Evolutionary conservation across 2,329 filamentous ascomycete species (phyloP), one percentile per base, ranked within the genome.

Genomic region (Lojkania enalia): DNA sequence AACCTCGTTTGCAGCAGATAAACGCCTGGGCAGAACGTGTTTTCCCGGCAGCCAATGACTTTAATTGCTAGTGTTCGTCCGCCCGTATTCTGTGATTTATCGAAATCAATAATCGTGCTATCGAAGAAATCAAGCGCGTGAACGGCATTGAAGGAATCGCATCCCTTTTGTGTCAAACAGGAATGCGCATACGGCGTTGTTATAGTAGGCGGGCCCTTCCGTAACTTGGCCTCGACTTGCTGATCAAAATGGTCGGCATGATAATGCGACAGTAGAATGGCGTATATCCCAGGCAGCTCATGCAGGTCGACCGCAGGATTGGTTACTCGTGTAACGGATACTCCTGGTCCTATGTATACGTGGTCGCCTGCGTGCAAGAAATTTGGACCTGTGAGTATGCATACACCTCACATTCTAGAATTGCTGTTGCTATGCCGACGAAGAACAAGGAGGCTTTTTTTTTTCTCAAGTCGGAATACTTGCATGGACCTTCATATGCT

Each of bases 311-410:
- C 72, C 0, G 80, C 80, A 16, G 83, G 83, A 50, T 86, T 78
- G 0, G 78, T 85, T 18, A 67, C 63, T 2, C 83, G 72, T 18
- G 72, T 73, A 1, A 73, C 77, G 2, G 74, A 78, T 2, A 86
- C 81, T 1, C 82, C 82, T 0, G 83, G 83, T 0, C 83, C 84
- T 1, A 86, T 75, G 60, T 86, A 83, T 6, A 86, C 82, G 54
- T 86, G 80, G 55, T 85, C 82, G 21, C 83, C 82, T 1, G 77
- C 77, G 55, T 85, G 83, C 0, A 87, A 74, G 65, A 87, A 86
- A 64, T 85, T 85, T 6, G 82, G 80, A 35, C 18, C 23, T 27
- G 23, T 27, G 23, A 27, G 23, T 7, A 27, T 27, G n/a, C n/a
- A n/a, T n/a, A n/a, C n/a, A n/a, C 23, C n/a, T 27, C 23, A 7